phyloP scores from a whole-genome alignment of 2,329 filamentous ascomycete genomes.

The Aspergillus arachidicola region DNA sequence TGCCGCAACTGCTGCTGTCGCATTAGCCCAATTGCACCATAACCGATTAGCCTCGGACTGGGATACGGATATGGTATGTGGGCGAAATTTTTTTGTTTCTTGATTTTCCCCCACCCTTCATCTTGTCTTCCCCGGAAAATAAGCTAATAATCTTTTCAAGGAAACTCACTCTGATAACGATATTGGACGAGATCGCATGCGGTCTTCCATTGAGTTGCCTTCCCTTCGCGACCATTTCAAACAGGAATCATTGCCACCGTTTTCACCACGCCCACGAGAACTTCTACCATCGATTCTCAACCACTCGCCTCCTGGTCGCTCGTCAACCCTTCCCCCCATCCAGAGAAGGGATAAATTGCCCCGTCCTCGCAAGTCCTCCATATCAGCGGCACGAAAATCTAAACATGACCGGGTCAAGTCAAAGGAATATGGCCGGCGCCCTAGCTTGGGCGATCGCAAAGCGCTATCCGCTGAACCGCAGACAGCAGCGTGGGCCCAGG shows the following conservation, averaged over 20 bases:
- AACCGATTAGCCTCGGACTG: conserved; percentile 75
- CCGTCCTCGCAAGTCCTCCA: conserved; percentile 80
- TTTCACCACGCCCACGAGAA: conserved; percentile 68
- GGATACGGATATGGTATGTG: conserved; percentile 74
- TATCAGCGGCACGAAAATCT: conserved; percentile 71
- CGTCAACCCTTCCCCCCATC: conserved; percentile 82
- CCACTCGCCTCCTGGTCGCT: conserved; percentile 81
- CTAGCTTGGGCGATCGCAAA: conserved; percentile 76
- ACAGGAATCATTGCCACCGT: conserved; percentile 71
- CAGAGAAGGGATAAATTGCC: conserved; percentile 72
- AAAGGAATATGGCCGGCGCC: conserved; percentile 70
- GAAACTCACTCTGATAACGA: conserved; percentile 74
- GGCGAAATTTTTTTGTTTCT: conserved; percentile 31
- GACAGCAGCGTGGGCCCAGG: conserved; percentile 69
- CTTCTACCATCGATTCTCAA: conserved; percentile 78
- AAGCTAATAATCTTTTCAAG: conserved; percentile 42
- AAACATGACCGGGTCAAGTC: conserved; percentile 83
- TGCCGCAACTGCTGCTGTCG: conserved; percentile 79
- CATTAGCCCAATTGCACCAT: conserved; percentile 80
- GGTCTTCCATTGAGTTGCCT: conserved; percentile 70
- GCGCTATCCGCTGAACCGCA: conserved; percentile 84
- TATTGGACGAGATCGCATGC: conserved; percentile 63
- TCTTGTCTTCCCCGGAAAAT: neutral
- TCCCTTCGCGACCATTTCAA: conserved; percentile 69
- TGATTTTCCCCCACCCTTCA: no score